Percentiles rank a stretch among this genome's conserved stretches.
These are phyloP conservation scores for Saussurea involucrata DNA, from an alignment of 129 eudicot genomes.

Conservation along the genomic window DNA sequence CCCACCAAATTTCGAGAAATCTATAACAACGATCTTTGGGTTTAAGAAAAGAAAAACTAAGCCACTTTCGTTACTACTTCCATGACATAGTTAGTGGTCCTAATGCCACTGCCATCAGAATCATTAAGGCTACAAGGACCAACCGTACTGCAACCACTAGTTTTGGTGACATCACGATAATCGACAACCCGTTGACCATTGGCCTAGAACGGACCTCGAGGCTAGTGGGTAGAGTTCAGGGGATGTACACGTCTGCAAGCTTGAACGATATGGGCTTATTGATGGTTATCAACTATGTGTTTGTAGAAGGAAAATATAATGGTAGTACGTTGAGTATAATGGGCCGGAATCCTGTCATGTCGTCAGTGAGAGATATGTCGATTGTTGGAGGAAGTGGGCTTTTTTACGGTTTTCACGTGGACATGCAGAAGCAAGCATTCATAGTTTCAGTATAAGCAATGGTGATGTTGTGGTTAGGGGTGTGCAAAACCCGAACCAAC, in stretches of 20 bases:
- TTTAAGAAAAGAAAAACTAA: slow-evolving; percentile 35
- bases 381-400: slow-evolving; percentile 58
- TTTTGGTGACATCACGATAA: slow-evolving; percentile 40
- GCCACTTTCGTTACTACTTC: slow-evolving; percentile 45
- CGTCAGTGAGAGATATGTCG: slow-evolving; percentile 48
- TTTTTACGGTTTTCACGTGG: slow-evolving; percentile 53
- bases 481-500: too few species aligned
- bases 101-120: slow-evolving; percentile 24
- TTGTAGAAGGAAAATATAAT: slow-evolving; percentile 47
- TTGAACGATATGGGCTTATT: slow-evolving; percentile 26
- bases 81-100: slow-evolving; percentile 48
- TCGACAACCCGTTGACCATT: slow-evolving; percentile 49
- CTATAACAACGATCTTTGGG: slow-evolving; percentile 26
- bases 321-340: slow-evolving; percentile 46
- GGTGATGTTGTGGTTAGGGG: slow-evolving; percentile 44
- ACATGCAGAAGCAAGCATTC: slow-evolving; percentile 48
- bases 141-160: slow-evolving; percentile 29
- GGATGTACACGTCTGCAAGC: slow-evolving; percentile 40
- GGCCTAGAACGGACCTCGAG: slow-evolving; percentile 39
- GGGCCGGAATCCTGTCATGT: slow-evolving; percentile 41
- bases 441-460: slow-evolving; percentile 17
- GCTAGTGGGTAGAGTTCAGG: slow-evolving; percentile 47
- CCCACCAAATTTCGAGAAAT: slow-evolving; percentile 24
- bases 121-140: slow-evolving; percentile 34
- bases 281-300: slow-evolving; percentile 43